Base-by-base conservation (phyloP, 73 alveolate species). In the Paramecium sexaurelia region DNA sequence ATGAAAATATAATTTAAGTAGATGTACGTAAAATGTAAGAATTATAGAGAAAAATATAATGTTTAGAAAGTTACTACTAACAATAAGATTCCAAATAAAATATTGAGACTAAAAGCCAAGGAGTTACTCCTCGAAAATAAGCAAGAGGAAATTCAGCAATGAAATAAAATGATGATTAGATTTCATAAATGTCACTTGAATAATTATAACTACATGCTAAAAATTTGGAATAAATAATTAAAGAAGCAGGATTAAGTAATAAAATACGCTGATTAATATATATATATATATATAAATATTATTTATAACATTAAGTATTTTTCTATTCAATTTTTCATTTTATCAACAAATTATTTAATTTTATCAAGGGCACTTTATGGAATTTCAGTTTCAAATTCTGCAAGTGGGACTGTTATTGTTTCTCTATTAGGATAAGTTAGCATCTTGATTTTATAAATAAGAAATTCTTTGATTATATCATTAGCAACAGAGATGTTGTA, bases 351-450 rank as follows among this genome's bases (percentile, higher is more conserved):
- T 33, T 73, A 17, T 37, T 27, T 20, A 29, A 73, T 73, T 73
- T 73, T 73, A 19, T 73, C 35, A 29, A 73, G 56, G 17, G 87
- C 87, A 73, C 36, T 32, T 15, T 37, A 5, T 7, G 87, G 87
- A 13, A 73, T 73, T 17, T 73, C 87, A n/a, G 87, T 73, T 73
- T 73, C 87, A 73, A 32, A 73, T 29, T 73, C 87, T 11, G 87
- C 87, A 33, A 73, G 35, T 73, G 67, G 87, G 20, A 73, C 87
- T 7, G 39, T 29, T 10, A 73, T 73, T n/a, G 55, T 29, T 73
- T 73, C 87, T 37, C 29, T 73, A 37, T 73, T 73, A 3, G 66
- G 87, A 36, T 35, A 73, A 4, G 87, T 73, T 32, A 73, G 6
- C 66, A 73, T 32, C 45, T 73, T 73, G 32, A 73, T 73, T 73